phyloP scores from a whole-genome alignment of 139 green algal genomes.

The Chlamydomonas asymmetrica region DNA sequence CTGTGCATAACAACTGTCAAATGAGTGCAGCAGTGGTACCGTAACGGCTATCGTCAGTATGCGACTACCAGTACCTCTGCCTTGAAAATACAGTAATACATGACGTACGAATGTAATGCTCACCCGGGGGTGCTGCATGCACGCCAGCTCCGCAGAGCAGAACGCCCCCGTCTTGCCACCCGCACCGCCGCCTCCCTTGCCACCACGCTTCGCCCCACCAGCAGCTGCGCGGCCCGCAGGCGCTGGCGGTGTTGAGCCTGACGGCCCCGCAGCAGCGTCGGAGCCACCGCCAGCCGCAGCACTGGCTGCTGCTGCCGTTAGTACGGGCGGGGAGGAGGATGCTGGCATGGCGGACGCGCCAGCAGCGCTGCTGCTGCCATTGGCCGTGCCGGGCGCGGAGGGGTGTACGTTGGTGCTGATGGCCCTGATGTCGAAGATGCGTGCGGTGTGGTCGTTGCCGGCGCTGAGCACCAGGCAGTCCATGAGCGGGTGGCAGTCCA shows the following conservation, averaged over 20 bases:
- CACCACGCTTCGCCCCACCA: not conserved
- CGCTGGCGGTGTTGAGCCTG: not conserved
- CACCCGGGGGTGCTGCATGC: conserved; percentile 48
- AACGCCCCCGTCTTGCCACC: not conserved
- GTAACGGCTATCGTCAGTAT: no score
- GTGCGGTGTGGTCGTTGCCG: conserved; percentile 79
- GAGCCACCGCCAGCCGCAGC: not conserved
- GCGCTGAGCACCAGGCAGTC: conserved; percentile 67
- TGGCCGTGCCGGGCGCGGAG: not conserved
- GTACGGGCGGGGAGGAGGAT: not conserved
- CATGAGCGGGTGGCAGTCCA: conserved; percentile 72
- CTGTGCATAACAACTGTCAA: no score
- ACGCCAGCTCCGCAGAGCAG: conserved; percentile 21
- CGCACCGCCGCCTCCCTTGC: not conserved
- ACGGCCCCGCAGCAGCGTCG: not conserved
- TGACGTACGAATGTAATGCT: no score
- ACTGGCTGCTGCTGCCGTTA: conserved; percentile 10
- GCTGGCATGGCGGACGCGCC: not conserved
- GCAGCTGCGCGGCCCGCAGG: not conserved
- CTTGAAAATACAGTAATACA: no score
- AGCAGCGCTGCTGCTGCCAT: not conserved
- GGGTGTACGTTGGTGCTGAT: conserved; percentile 39
- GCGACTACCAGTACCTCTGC: no score
- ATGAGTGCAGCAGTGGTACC: no score
- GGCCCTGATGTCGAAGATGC: conserved; percentile 69